Base-by-base conservation (phyloP, 2,329 filamentous ascomycete species). In the Colletotrichum nymphaeae region DNA sequence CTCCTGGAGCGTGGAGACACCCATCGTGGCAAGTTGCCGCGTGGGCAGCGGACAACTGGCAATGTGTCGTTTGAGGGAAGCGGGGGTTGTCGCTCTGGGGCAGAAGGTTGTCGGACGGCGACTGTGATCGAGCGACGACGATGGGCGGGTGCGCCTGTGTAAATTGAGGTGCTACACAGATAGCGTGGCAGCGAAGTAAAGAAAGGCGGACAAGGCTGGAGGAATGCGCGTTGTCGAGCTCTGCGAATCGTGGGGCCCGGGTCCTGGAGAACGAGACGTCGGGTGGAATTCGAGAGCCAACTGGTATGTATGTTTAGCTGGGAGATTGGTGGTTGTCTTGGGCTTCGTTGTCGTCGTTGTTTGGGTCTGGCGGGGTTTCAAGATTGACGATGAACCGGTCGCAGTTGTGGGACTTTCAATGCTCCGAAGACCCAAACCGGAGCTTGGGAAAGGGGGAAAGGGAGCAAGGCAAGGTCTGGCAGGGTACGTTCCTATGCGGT, bases 1-100 rank as follows among this genome's bases (percentile, higher is more conserved):
- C 77, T 84, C 83, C 42, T 82, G 78, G 35, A 98, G 93, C 79
- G 95, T 90, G 76, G 95, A 97, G 83, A 93, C 87, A 79, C 91
- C 93, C 95, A 98, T 98, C 79, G 83, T 92, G 87, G 84, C 66
- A 63, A 49, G 59, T 67, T 32, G 65, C 65, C 68, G 70, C 74
- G 74, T 55, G 55, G 49, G 74, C 62, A 67, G 68, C 56, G 66
- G 65, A 32, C 63, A 26, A 63, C 26, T 3, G n/a, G 49, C 28
- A 52, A 30, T 42, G 22, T 42, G 42, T 53, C 56, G 59, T 26
- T 19, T 52, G 14, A 24, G 35, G 22, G 22, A 58, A 52, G 32
- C 26, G 32, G 7, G 26, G 56, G 56, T 26, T 22, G 59, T 64
- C 30, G 66, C 55, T 73, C 60, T 32, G 14, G 56, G 42, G 22